Evolutionary conservation across 1,284 basidiomycete species (phyloP), one percentile per base, ranked within the genome.

Genomic region (Marasmius fiardii): DNA sequence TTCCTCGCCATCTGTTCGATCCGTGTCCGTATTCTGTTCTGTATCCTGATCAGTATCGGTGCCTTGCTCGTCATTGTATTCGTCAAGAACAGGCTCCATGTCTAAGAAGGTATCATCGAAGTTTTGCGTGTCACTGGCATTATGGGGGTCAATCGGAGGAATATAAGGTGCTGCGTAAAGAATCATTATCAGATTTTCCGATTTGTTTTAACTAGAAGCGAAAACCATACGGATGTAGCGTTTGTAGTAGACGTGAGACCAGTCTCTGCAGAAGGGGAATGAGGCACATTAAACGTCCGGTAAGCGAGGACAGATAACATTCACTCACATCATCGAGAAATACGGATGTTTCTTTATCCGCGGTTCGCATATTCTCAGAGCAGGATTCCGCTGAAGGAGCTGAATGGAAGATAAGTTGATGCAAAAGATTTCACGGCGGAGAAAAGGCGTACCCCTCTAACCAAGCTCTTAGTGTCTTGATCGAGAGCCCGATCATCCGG

Each of bases 21-120:
- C 88, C 18, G 79, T 77, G 61, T 90, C 87, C 0, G 87, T 88
- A 21, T 76, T 70, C 50, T 73, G 70, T 20, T 79, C 74, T 31
- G 72, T 75, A 58, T 84, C 83, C 59, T 77, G 82, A 65, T 89
- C 87, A 39, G 82, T 84, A 66, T 89, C 87, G n/a, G 77, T 81
- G 23, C 55, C 39, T 23, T 53, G 39, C 61, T 76, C 70, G 44
- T 82, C 81, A 34, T 76, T 70, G 39, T 82, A 82, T 35, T 79
- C 74, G 60, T 92, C 88, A 60, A 92, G 82, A 55, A 90, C 86
- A 37, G 92, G 92, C 62, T 91, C 88, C 89, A 97, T 95, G 67
- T 93, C 93, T 55, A 98, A 80, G 83, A 97, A 98, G 33, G 93
- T 90, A 63, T 96, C 93, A 69, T 98, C 96, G 70, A 98, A 99